Evolutionary conservation across 192 early-diverging fungal species (phyloP), one percentile per base, ranked within the genome.

Genomic region (Coemansia sp.): DNA sequence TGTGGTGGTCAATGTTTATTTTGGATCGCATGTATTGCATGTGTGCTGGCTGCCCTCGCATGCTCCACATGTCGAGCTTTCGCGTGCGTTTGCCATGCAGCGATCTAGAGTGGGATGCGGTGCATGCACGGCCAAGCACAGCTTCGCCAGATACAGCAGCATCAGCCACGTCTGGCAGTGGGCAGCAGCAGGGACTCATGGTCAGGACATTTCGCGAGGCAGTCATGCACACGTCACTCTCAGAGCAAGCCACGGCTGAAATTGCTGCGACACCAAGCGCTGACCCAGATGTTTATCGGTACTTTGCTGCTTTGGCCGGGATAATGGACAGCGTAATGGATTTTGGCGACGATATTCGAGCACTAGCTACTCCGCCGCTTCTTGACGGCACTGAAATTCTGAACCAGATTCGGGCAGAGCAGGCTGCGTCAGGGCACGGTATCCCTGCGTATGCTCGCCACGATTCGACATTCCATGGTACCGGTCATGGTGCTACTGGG

Each of bases 1-100:
- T 81, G 6, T 81, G 78, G 78, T 81, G 78, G 78, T 58, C 74
- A 8, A 64, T 72, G 78, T 81, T 62, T 57, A 62, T 72, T n/a
- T 35, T 75, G n/a, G 78, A 81, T 43, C 72, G 73, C 47, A 65
- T 67, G 59, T 67, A 58, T 38, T 57, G 59, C 21, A 5, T 67
- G 17, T 57, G 62, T 17, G 70, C 74, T 35, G 78, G 73, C 10
- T 52, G 59, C 31, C 74, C 69, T 12, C 78, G 78, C 22, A 66
- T 72, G 62, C 35, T 81, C 16, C 63, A 61, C 14, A 62, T 64
- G 23, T 62, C 65, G 2, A 59, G 63, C 23, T 81, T 81, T 21
- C 59, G 73, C 3, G 78, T 81, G 12, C 69, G 73, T 12, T 64
- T 81, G 41, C 78, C 78, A 6, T 75, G 78, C 53, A 75, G 62